A percentile compares a stretch with the other conserved stretches of the same genome.
These are phyloP conservation scores for Maudiozyma turicensis DNA, from an alignment of 805 yeast genomes.

Conservation along the genomic window DNA sequence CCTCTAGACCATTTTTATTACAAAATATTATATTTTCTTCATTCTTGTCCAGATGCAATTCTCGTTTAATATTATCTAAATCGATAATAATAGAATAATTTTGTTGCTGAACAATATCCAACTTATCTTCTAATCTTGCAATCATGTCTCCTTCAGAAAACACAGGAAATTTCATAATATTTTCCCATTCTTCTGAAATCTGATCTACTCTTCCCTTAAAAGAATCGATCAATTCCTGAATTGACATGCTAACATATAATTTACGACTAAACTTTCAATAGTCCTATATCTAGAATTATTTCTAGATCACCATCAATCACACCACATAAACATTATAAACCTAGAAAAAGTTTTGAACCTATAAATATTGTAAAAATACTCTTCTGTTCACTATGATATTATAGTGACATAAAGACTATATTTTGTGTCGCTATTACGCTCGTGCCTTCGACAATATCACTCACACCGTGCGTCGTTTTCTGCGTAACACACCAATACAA, in stretches of 20 bases:
- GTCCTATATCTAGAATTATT: too few species aligned
- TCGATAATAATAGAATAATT: slow-evolving; percentile 15
- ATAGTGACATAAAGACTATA: too few species aligned
- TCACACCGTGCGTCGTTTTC: neutral
- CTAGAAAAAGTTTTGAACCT: too few species aligned
- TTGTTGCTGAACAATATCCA: slow-evolving; percentile 14
- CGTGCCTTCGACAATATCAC: too few species aligned
- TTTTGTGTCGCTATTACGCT: too few species aligned
- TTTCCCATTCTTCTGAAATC: slow-evolving; percentile 12
- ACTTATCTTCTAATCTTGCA: slow-evolving; percentile 8
- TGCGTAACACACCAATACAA: neutral
- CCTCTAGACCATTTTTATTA: neutral
- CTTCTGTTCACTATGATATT: too few species aligned
- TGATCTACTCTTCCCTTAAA: slow-evolving; percentile 10
- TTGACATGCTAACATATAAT: neutral
- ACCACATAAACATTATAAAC: too few species aligned
- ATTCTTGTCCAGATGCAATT: slow-evolving; percentile 1
- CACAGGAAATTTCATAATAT: slow-evolving; percentile 1
- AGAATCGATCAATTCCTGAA: neutral
- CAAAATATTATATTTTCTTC: neutral
- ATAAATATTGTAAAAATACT: too few species aligned
- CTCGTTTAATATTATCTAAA: slow-evolving; percentile 9
- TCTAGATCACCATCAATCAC: too few species aligned
- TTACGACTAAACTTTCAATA: too few species aligned
- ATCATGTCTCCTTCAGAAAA: slow-evolving; percentile 7